Percentiles rank a stretch among this genome's conserved stretches.
Conservation (phyloP, 2,329 filamentous ascomycete genomes). For the Ophiocordyceps polyrhachis-furcata region DNA sequence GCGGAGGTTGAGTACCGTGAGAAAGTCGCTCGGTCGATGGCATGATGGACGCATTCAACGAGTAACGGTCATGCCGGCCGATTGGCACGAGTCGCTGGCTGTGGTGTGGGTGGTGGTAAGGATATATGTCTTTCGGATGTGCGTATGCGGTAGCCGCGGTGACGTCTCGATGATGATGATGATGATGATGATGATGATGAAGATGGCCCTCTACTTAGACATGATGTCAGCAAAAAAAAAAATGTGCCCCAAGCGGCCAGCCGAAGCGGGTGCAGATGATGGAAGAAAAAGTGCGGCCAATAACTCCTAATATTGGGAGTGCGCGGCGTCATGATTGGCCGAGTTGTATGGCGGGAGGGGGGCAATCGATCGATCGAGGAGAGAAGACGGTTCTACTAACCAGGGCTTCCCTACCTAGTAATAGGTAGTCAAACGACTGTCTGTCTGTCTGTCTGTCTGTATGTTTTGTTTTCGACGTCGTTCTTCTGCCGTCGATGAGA, state of each 20-base stretch:
- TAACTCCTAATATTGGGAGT: neutral
- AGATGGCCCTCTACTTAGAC: neutral
- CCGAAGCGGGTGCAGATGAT: neutral
- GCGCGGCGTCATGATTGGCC: neutral
- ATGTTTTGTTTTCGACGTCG: no score
- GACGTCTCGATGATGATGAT: neutral
- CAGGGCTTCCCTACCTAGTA: neutral
- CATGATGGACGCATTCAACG: conserved; percentile 11
- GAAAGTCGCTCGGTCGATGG: conserved; percentile 8
- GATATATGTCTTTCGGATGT: neutral
- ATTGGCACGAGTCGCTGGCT: no score
- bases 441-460: no score
- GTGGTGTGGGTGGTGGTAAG: no score
- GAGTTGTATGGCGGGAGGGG: neutral
- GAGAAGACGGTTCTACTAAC: neutral
- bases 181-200: neutral
- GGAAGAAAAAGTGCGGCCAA: neutral
- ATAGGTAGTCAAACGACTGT: no score
- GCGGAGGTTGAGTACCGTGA: conserved; percentile 8
- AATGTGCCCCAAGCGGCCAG: neutral
- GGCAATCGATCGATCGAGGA: neutral
- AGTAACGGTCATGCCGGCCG: neutral
- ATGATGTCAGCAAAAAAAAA: neutral
- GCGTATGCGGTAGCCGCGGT: neutral
- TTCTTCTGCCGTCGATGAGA: no score